Base-by-base conservation (phyloP, 2,329 filamentous ascomycete species). In the Grosmannia clavigera region DNA sequence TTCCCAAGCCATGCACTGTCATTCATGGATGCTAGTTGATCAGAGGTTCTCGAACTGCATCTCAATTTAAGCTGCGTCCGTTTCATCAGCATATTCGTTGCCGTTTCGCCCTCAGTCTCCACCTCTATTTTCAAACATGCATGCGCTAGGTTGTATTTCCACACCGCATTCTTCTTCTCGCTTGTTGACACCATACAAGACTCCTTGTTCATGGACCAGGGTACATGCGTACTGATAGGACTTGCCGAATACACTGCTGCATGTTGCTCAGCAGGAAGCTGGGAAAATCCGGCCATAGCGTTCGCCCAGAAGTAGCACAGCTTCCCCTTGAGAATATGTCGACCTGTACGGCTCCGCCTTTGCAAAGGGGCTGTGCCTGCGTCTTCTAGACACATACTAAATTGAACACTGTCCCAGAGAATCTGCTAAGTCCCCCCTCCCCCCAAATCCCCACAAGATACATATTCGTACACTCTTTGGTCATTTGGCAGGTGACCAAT, bases 141-240 rank as follows among this genome's bases (percentile, higher is more conserved):
- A 53, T 55, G 50, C 35, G 25, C 50, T 31, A n/a, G 19, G 60
- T 50, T 61, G 62, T 65, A 64, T 60, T 46, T 59, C 58, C 60
- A 62, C 63, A 60, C 59, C 50, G 35, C 14, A 60, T 65, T 58
- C 58, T 51, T 52, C 60, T 65, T 52, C 60, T 65, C 64, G 64
- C 64, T 65, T 65, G 59, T 38, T 64, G 62, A 61, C 60, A 61
- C 64, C 52, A 58, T 29, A 40, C 56, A 50, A n/a, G 43, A 14
- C 52, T 40, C 46, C 27, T 16, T 52, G 46, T 43, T 29, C 53
- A 53, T 31, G 53, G 53, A 19, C 27, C 29, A 33, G 40, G 58
- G 33, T 22, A 2, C 1, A n/a, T 43, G 52, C 25, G 11, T 22
- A 16, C 14, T 43, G 57, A 53, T 50, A 54, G 50, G 48, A 52